These are phyloP conservation scores for Dictyostelium brefeldianum DNA, from an alignment of 78 protist species.

Conservation along the genomic window DNA sequence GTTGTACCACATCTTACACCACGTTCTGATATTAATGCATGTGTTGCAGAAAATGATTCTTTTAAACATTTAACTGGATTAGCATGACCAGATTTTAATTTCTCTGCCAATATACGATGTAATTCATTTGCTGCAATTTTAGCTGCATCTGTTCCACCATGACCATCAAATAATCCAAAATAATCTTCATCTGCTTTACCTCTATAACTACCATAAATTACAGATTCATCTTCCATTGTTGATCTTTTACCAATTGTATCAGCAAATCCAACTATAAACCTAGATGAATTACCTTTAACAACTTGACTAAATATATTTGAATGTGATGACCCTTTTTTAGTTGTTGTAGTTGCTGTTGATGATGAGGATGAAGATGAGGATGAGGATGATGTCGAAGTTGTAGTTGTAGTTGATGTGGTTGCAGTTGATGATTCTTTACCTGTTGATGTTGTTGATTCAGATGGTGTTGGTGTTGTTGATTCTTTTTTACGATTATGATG, in stretches of 20 bases:
- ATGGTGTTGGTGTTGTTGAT: background rate
- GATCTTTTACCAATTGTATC: conserved; percentile 90
- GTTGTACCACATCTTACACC: conserved; percentile 88
- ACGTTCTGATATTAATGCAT: conserved; percentile 24
- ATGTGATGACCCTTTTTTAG: conserved; percentile 4
- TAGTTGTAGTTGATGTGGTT: background rate
- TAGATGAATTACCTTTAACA: conserved; percentile 60
- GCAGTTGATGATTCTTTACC: background rate
- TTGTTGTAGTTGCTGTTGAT: background rate
- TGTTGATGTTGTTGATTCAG: background rate
- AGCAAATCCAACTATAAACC: conserved; percentile 85
- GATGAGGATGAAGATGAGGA: background rate
- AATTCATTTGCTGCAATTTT: conserved; percentile 38
- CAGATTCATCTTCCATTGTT: conserved; percentile 88
- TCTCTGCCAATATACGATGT: conserved; percentile 50
- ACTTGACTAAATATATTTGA: conserved; percentile 15
- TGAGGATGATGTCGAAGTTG: background rate
- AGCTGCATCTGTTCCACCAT: conserved; percentile 87
- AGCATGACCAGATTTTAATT: conserved; percentile 5
- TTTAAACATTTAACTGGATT: conserved; percentile 56
- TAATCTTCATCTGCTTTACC: conserved; percentile 82
- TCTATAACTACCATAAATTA: conserved; percentile 71
- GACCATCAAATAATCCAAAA: conserved; percentile 89
- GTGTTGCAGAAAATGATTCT: conserved; percentile 45
- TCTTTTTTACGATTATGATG: background rate